Conservation (phyloP, 2,329 filamentous ascomycete genomes). For the Gyromitra esculenta region DNA sequence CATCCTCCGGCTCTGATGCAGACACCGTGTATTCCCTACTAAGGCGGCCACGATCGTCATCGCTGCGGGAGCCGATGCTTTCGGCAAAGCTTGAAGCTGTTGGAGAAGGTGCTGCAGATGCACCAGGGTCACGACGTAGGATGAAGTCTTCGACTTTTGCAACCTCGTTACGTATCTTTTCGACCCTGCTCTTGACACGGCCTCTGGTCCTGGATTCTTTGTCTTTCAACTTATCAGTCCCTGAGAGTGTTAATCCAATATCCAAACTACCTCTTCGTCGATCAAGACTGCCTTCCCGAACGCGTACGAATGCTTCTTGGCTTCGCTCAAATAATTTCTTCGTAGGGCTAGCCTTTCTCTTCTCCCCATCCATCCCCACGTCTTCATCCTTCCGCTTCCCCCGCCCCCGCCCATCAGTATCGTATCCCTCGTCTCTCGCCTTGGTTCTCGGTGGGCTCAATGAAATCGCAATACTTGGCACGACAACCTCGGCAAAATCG, state of each 20-base stretch:
- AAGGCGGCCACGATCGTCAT: constrained; percentile 42
- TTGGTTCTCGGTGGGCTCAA: constrained; percentile 50
- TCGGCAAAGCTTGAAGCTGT: constrained; percentile 50
- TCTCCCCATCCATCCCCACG: constrained; percentile 26
- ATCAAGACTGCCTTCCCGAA: constrained; percentile 41
- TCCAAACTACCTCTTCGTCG: constrained; percentile 48
- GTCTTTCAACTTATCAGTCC: constrained; percentile 41
- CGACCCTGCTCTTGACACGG: constrained; percentile 49
- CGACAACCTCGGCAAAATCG: constrained; percentile 48
- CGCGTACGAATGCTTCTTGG: constrained; percentile 44
- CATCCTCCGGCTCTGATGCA: constrained; percentile 50
- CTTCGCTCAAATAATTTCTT: constrained; percentile 50
- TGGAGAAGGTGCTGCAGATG: constrained; percentile 41
- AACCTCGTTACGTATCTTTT: constrained; percentile 54
- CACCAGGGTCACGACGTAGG: constrained; percentile 38
- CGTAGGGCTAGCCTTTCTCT: constrained; percentile 44
- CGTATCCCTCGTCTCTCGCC: constrained; percentile 36
- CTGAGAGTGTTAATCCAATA: constrained; percentile 22
- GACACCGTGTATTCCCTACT: constrained; percentile 43
- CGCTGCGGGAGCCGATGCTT: constrained; percentile 44
- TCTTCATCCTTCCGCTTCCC: constrained; percentile 33
- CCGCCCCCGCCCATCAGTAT: constrained; percentile 45
- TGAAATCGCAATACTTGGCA: constrained; percentile 54
- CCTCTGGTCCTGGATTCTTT: constrained; percentile 44
- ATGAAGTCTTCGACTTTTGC: constrained; percentile 54